These are phyloP conservation scores for Phyllosticta citribraziliensis DNA, from an alignment of 2,329 filamentous ascomycete species.

Conservation along the genomic window DNA sequence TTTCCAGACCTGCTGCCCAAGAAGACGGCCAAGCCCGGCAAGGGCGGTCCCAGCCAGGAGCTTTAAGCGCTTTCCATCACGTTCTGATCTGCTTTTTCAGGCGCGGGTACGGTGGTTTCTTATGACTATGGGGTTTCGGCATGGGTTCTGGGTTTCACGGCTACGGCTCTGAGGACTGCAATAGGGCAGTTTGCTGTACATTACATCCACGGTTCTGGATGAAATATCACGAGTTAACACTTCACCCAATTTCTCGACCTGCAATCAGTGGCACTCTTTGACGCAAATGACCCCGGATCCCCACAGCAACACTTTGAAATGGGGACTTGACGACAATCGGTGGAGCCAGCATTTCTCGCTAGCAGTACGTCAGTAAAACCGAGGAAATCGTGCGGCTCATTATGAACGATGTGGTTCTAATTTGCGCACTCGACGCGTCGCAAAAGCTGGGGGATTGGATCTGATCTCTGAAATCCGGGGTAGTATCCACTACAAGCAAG, in stretches of 20 bases:
- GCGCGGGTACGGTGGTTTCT: constrained; percentile 43
- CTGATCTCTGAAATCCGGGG: not conserved
- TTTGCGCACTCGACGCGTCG: too few species aligned
- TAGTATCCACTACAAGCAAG: not conserved
- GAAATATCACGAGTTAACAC: constrained; percentile 26
- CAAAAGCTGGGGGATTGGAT: too few species aligned
- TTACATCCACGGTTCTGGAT: constrained; percentile 48
- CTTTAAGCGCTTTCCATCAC: constrained; percentile 50
- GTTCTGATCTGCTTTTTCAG: constrained; percentile 33
- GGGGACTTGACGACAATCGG: too few species aligned
- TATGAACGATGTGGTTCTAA: too few species aligned
- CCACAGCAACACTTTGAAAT: too few species aligned
- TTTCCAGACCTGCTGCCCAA: constrained; percentile 85
- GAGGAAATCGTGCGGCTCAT: too few species aligned
- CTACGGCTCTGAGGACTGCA: constrained; percentile 35
- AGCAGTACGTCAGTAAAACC: too few species aligned
- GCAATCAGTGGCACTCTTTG: not conserved
- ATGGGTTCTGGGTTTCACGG: constrained; percentile 43
- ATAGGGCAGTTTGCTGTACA: constrained; percentile 45
- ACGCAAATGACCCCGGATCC: not conserved
- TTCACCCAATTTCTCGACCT: not conserved
- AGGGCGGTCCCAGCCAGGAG: constrained; percentile 78
- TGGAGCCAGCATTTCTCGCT: too few species aligned
- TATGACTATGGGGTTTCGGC: constrained; percentile 71
- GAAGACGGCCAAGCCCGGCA: constrained; percentile 94